Conservation (phyloP, 2,329 filamentous ascomycete genomes). For the Fusarium neocosmosporiellum region DNA sequence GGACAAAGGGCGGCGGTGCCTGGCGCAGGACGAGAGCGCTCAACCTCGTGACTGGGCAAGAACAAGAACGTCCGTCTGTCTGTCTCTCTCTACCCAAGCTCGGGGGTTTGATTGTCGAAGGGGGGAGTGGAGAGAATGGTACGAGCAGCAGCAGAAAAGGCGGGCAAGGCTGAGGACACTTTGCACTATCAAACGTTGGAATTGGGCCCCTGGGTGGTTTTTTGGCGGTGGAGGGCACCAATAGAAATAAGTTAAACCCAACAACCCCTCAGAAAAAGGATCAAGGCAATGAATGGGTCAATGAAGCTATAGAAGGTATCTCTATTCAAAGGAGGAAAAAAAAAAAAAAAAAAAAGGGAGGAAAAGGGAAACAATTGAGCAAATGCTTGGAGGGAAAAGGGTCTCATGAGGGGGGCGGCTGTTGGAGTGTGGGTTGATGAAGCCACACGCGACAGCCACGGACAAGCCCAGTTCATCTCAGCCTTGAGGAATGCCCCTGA, state of each 20-base stretch:
- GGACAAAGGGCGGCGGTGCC: background rate
- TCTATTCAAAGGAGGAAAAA: background rate
- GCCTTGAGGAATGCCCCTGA: slow-evolving; percentile 21
- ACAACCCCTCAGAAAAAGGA: background rate
- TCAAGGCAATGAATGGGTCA: background rate
- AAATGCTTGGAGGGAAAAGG: slow-evolving; percentile 5
- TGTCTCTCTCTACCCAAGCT: slow-evolving; percentile 6
- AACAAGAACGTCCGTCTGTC: slow-evolving; percentile 1
- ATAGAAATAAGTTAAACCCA: slow-evolving; percentile 1
- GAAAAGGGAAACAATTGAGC: background rate
- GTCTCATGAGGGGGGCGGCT: slow-evolving; percentile 13
- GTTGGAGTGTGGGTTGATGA: slow-evolving; percentile 13
- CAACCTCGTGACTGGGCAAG: slow-evolving; percentile 8
- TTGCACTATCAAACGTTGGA: slow-evolving; percentile 35
- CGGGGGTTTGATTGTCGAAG: slow-evolving; percentile 2
- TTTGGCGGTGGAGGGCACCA: slow-evolving; percentile 11
- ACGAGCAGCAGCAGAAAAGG: slow-evolving; percentile 20
- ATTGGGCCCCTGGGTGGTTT: slow-evolving; percentile 24
- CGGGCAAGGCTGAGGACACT: slow-evolving; percentile 46
- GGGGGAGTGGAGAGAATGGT: slow-evolving; percentile 13
- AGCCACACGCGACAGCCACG: slow-evolving; percentile 26
- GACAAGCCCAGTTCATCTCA: slow-evolving; percentile 19
- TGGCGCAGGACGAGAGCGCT: background rate
- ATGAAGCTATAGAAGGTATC: background rate
- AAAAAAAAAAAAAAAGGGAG: background rate